Percentiles rank a stretch among this genome's conserved stretches.
phyloP scores from a whole-genome alignment of 345 rosid genomes.

The Turritis glabra region DNA sequence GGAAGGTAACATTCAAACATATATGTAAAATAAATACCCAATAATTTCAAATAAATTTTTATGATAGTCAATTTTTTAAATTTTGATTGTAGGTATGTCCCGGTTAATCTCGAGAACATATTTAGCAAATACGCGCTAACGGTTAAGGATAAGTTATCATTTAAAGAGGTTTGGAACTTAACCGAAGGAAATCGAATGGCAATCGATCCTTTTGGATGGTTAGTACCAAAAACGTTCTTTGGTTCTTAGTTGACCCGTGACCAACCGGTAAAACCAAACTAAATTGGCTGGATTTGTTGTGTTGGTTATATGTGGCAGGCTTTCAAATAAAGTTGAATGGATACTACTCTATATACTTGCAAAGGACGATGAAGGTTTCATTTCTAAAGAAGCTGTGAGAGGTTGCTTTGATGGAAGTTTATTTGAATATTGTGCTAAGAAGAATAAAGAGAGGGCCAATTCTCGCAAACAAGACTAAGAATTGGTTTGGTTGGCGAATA shows the following conservation, averaged over 20 bases:
- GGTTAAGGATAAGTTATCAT: slow-evolving; percentile 48
- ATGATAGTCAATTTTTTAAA: neutral
- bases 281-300: neutral
- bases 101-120: slow-evolving; percentile 61
- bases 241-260: slow-evolving; percentile 11
- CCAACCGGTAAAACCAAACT: neutral
- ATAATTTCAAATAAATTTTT: neutral
- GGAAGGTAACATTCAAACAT: slow-evolving; percentile 55
- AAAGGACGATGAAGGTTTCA: slow-evolving; percentile 61
- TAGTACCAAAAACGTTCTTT: slow-evolving; percentile 7
- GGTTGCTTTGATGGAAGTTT: slow-evolving; percentile 74
- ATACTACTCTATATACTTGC: slow-evolving; percentile 55
- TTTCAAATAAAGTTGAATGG: slow-evolving; percentile 59
- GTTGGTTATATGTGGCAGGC: slow-evolving; percentile 48
- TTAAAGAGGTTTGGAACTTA: slow-evolving; percentile 67
- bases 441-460: slow-evolving; percentile 43
- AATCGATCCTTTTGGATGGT: slow-evolving; percentile 70
- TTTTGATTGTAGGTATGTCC: slow-evolving; percentile 48
- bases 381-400: slow-evolving; percentile 74
- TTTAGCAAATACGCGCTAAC: slow-evolving; percentile 76
- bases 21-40: neutral
- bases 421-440: slow-evolving; percentile 63
- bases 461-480: slow-evolving; percentile 35
- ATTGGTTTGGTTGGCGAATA: neutral
- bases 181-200: slow-evolving; percentile 64